These are phyloP conservation scores for Podospora pseudocomata DNA, from an alignment of 495 filamentous ascomycete species.

Conservation along the genomic window DNA sequence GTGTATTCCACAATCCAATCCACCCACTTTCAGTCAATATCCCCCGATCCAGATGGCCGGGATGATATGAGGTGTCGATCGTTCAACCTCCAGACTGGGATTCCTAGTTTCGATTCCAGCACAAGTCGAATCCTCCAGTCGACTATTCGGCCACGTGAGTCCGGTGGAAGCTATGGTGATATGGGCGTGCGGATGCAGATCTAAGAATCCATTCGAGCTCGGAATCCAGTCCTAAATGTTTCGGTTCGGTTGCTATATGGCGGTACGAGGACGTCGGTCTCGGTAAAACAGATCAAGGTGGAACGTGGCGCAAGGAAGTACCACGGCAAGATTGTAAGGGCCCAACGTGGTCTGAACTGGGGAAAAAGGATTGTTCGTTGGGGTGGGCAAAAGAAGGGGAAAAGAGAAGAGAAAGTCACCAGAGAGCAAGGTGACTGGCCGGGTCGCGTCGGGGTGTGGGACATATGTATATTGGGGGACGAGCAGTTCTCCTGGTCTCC, in stretches of 20 bases:
- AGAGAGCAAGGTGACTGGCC: conserved; percentile 2
- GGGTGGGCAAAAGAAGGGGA: neutral
- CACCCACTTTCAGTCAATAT: neutral
- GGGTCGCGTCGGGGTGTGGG: conserved; percentile 16
- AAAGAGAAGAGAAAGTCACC: conserved; percentile 11
- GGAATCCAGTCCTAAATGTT: conserved; percentile 10
- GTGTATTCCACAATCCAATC: neutral
- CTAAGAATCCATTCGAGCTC: conserved; percentile 14
- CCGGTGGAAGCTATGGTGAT: neutral
- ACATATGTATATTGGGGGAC: conserved; percentile 16
- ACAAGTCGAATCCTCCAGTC: neutral
- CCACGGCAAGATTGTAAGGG: neutral
- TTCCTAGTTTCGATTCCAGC: neutral
- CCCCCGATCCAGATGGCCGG: neutral
- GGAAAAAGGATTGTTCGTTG: conserved; percentile 3
- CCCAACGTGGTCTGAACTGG: neutral
- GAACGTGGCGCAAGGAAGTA: neutral
- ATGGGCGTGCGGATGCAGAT: neutral
- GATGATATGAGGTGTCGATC: neutral
- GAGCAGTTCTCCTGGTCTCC: neutral
- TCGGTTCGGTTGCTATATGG: neutral
- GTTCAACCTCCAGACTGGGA: neutral
- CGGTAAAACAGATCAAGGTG: neutral
- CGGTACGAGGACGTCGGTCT: neutral
- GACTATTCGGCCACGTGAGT: neutral